phyloP scores from a whole-genome alignment of 768 basidiomycete genomes.

The Tricholoma saponaceum region DNA sequence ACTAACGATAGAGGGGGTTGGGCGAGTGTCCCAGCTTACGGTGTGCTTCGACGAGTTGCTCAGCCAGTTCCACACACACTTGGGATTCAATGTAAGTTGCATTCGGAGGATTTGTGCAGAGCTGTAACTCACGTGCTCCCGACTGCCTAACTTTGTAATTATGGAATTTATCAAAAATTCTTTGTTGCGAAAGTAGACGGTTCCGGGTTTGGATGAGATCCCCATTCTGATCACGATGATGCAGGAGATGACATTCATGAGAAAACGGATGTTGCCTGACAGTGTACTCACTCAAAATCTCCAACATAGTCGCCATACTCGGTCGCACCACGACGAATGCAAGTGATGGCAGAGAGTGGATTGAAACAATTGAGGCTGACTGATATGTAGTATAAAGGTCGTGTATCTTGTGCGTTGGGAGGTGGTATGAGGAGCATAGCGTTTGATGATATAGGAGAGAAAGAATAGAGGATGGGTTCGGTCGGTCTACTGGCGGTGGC shows the following conservation, averaged over 20 bases:
- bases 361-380: not conserved
- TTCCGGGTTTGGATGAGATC: not conserved
- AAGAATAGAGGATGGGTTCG: not conserved
- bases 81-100: not conserved
- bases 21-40: not conserved
- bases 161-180: not conserved
- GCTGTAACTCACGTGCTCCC: not conserved
- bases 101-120: not conserved
- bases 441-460: not conserved
- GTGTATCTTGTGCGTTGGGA: not conserved
- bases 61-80: not conserved
- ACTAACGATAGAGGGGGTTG: not conserved
- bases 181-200: not conserved
- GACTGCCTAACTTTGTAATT: not conserved
- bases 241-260: not conserved
- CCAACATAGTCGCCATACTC: not conserved
- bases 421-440: not conserved
- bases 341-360: not conserved
- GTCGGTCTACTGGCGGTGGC: not conserved
- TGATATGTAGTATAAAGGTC: not conserved
- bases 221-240: not conserved
- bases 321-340: not conserved
- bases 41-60: not conserved
- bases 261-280: not conserved
- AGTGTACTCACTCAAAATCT: not conserved